Evolutionary conservation across 176 grass and related monocot species (phyloP), one percentile per base, ranked within the genome.

Genomic region (Pontederia crassipes): DNA sequence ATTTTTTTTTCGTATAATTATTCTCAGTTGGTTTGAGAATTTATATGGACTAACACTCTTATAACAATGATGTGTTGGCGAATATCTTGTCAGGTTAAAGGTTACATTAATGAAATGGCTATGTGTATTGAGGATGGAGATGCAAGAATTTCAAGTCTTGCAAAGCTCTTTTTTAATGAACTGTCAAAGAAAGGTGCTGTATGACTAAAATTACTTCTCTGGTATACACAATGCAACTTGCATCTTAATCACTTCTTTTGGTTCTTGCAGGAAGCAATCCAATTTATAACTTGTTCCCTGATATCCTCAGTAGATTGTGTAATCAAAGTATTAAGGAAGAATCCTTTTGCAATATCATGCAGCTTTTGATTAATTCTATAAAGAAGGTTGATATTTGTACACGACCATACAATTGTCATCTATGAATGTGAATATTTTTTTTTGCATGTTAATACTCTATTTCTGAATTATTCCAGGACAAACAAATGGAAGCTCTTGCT

Each of bases 401-500:
- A 51, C 13, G 65, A 16, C 66, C 45, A 52, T 72, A 57, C 17
- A 29, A 40, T 40, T 40, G 32, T 24, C 20, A 24, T 24, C 20
- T 24, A 40, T 1, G 32, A 3, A 40, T 40, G 6, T 40, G 32
- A 67, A 14, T 51, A 58, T 64, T 61, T 65, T 62, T 82, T 12
- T 54, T 65, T 72, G 29, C 65, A 8, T 46, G 52, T 17, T 71
- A 54, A 59, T 16, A 66, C 58, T 65, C 58, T 61, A 35, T 59
- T 55, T 51, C 29, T 71, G 24, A 58, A 64, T 27, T 35, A 73
- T 53, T 46, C 58, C 78, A 97, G 92, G 92, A 97, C 70, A 97
- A 88, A 78, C 92, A 97, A 91, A 97, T 97, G 92, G 92, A 97
- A 82, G 78, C 92, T 74, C 92, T 97, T 78, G 92, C 90, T 55